Percentiles rank a stretch among this genome's conserved stretches.
Evolutionary conservation across 1,139 yeast species (phyloP).

Genomic region (Debaryomycetaceae sp.): DNA sequence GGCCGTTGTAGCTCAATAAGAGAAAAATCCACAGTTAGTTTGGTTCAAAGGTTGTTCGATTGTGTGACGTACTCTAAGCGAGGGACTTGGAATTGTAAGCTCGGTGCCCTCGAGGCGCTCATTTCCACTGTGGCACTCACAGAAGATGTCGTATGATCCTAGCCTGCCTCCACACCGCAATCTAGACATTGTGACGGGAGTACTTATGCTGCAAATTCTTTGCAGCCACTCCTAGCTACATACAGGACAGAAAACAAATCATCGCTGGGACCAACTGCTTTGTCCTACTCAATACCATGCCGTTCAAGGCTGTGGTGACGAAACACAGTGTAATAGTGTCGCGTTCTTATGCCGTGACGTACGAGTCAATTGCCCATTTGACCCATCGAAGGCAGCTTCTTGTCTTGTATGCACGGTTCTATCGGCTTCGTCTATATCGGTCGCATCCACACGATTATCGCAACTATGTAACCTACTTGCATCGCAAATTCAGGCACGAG

Average conservation of each 20-base stretch:
- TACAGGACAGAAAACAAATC: neutral
- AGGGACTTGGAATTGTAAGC: conserved; percentile 6
- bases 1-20: neutral
- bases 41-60: conserved; percentile 1
- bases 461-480: conserved; percentile 4
- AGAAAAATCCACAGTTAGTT: conserved; percentile 2
- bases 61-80: conserved; percentile 5
- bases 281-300: neutral
- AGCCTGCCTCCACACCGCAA: neutral
- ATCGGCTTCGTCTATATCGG: conserved; percentile 6
- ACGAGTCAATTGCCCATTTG: conserved; percentile 1
- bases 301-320: conserved; percentile 4
- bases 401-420: conserved; percentile 6
- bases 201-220: neutral
- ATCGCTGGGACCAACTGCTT: neutral
- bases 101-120: neutral
- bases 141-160: conserved; percentile 1
- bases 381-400: neutral
- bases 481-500: conserved; percentile 6
- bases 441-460: neutral
- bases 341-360: conserved; percentile 2
- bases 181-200: neutral
- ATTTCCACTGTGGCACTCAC: neutral
- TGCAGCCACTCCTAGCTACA: neutral
- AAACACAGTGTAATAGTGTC: conserved; percentile 6